phyloP scores from a whole-genome alignment of 495 filamentous ascomycete genomes.

The Friedmanniomyces simplex region DNA sequence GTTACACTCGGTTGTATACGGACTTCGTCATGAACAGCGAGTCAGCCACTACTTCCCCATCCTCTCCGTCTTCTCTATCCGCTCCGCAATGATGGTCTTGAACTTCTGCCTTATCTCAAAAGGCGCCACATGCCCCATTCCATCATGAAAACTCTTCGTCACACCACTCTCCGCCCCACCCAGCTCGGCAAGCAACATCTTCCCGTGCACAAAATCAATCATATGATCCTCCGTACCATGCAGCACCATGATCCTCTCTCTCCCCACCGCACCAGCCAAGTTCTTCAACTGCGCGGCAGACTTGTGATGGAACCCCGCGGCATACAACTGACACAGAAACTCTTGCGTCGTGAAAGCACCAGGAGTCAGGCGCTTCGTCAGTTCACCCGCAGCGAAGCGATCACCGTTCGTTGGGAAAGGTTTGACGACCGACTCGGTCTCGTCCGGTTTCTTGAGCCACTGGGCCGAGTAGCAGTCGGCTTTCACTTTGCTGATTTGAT shows the following conservation, averaged over 20 bases:
- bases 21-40: no score
- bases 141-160: conserved; percentile 48
- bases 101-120: conserved; percentile 55
- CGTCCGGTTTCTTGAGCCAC: conserved; percentile 55
- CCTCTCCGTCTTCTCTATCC: conserved; percentile 33
- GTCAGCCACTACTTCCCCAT: neutral
- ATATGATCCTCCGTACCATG: conserved; percentile 67
- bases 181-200: conserved; percentile 30
- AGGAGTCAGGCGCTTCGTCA: conserved; percentile 50
- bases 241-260: conserved; percentile 60
- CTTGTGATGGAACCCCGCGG: conserved; percentile 72
- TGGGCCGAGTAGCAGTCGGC: conserved; percentile 46
- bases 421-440: conserved; percentile 33
- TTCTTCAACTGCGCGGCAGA: conserved; percentile 47
- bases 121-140: conserved; percentile 56
- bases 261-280: conserved; percentile 55
- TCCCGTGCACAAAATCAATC: conserved; percentile 53
- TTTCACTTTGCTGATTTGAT: conserved; percentile 43
- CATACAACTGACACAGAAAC: conserved; percentile 66
- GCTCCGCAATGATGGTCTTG: conserved; percentile 45
- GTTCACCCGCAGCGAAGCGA: conserved; percentile 65
- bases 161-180: conserved; percentile 38
- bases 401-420: conserved; percentile 65
- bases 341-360: conserved; percentile 50
- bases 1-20: no score